phyloP scores from a whole-genome alignment of 2,329 filamentous ascomycete genomes.

The Fusarium humuli region DNA sequence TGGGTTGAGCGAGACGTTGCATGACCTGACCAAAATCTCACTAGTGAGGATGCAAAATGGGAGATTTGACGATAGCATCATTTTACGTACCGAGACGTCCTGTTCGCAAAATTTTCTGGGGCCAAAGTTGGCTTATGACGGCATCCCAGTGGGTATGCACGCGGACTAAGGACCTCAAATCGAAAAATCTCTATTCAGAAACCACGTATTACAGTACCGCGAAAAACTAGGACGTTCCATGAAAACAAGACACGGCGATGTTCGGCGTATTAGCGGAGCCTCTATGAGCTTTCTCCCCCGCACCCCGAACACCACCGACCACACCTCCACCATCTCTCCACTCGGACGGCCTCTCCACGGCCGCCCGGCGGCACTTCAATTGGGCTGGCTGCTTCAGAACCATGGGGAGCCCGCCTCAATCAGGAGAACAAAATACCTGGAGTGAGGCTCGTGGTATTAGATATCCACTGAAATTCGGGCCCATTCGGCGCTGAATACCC shows the following conservation, averaged over 20 bases:
- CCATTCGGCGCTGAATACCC: conserved; percentile 27
- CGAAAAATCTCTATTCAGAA: background rate
- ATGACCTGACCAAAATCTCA: conserved; percentile 41
- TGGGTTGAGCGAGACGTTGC: conserved; percentile 38
- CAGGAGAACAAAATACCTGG: conserved; percentile 28
- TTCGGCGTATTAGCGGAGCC: conserved; percentile 49
- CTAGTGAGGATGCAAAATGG: conserved; percentile 12
- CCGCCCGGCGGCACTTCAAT: conserved; percentile 35
- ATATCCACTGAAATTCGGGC: conserved; percentile 36
- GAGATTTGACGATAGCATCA: conserved; percentile 28
- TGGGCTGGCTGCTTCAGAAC: conserved; percentile 27
- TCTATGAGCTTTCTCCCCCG: conserved; percentile 41
- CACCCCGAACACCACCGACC: conserved; percentile 41
- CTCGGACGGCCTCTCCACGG: conserved; percentile 40
- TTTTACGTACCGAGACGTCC: conserved; percentile 6
- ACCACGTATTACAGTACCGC: conserved; percentile 1
- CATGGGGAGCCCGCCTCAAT: conserved; percentile 29
- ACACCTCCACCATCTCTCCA: conserved; percentile 37
- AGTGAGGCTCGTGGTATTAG: conserved; percentile 27
- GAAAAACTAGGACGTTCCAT: conserved; percentile 24
- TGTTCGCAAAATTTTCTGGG: conserved; percentile 10
- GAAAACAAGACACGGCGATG: conserved; percentile 32
- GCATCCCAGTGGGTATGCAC: conserved; percentile 29
- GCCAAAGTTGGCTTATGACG: conserved; percentile 32
- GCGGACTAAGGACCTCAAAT: conserved; percentile 21